Evolutionary conservation across 1,284 basidiomycete genomes (phyloP).

Genomic region (Pulchroboletus neoregius): DNA sequence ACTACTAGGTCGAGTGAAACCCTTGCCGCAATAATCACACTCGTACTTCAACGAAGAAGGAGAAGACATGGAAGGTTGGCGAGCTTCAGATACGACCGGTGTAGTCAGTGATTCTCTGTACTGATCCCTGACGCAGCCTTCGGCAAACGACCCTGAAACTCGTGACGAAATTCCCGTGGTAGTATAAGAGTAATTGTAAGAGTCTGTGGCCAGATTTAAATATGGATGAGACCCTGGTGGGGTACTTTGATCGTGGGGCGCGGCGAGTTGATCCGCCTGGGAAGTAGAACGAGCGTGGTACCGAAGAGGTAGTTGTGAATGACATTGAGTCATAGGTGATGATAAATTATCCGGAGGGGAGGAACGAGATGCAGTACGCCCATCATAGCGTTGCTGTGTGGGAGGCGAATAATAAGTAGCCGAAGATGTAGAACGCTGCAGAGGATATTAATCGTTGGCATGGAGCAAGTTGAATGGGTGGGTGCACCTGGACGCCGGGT

Average conservation of each 20-base stretch:
- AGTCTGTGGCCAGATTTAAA: constrained; percentile 22
- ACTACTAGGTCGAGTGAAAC: constrained; percentile 78
- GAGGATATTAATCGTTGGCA: constrained; percentile 9
- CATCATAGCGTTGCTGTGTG: constrained; percentile 29
- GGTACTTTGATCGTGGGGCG: constrained; percentile 29
- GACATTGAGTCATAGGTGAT: constrained; percentile 20
- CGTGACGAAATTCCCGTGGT: constrained; percentile 18
- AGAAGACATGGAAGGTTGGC: constrained; percentile 22
- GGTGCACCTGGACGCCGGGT: constrained; percentile 31
- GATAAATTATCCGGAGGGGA: constrained; percentile 22
- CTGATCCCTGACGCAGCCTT: constrained; percentile 17
- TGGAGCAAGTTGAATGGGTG: not conserved
- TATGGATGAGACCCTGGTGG: constrained; percentile 26
- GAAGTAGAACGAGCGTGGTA: constrained; percentile 30
- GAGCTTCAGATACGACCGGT: constrained; percentile 12
- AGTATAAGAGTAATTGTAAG: constrained; percentile 23
- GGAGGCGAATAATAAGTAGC: constrained; percentile 21
- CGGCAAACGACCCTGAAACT: constrained; percentile 20
- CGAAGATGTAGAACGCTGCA: constrained; percentile 24
- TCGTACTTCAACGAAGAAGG: constrained; percentile 57
- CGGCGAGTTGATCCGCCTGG: constrained; percentile 26
- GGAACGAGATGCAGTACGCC: constrained; percentile 20
- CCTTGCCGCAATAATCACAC: constrained; percentile 73
- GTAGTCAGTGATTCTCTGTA: constrained; percentile 19
- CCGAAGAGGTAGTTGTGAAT: constrained; percentile 23